phyloP scores from a whole-genome alignment of 768 basidiomycete species.

The Ramaria sp. region DNA sequence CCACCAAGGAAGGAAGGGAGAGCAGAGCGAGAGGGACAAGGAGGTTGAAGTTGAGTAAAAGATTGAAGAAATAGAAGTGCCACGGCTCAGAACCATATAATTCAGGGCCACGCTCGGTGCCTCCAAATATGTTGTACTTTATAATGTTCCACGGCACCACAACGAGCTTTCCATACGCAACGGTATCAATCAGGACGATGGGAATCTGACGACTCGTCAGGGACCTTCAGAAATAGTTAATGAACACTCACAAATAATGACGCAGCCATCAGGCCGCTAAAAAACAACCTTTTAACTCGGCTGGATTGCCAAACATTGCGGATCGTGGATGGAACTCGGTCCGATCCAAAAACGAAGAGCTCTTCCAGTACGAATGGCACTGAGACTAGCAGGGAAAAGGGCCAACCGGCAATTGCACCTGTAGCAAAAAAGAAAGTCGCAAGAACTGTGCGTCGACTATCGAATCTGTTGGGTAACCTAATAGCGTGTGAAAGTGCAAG shows the following conservation, averaged over 20 bases:
- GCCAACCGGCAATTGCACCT: slow-evolving; percentile 92
- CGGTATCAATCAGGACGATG: slow-evolving; percentile 70
- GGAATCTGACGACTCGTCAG: slow-evolving; percentile 49
- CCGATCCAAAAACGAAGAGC: slow-evolving; percentile 65
- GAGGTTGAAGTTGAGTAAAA: slow-evolving; percentile 91
- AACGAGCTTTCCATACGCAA: slow-evolving; percentile 70
- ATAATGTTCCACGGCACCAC: slow-evolving; percentile 92
- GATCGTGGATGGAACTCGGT: slow-evolving; percentile 40
- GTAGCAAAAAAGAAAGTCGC: slow-evolving; percentile 65
- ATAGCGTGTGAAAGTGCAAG: slow-evolving; percentile 67
- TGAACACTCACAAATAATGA: slow-evolving; percentile 47
- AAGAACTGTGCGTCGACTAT: slow-evolving; percentile 45
- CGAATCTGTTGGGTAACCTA: slow-evolving; percentile 40
- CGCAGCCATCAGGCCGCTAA: slow-evolving; percentile 41
- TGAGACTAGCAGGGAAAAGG: slow-evolving; percentile 80
- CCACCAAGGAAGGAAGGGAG: slow-evolving; percentile 64
- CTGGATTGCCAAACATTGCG: slow-evolving; percentile 43
- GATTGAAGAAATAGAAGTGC: slow-evolving; percentile 79
- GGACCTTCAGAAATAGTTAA: slow-evolving; percentile 2
- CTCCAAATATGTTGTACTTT: slow-evolving; percentile 85
- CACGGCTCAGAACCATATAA: slow-evolving; percentile 89
- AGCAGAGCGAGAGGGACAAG: slow-evolving; percentile 69
- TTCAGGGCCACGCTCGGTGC: slow-evolving; percentile 68
- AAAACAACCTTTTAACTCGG: slow-evolving; percentile 48
- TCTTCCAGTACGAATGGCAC: slow-evolving; percentile 89